Conservation (phyloP, 225 moss, liverwort and hornwort genomes). For the Marchantia paleacea region DNA sequence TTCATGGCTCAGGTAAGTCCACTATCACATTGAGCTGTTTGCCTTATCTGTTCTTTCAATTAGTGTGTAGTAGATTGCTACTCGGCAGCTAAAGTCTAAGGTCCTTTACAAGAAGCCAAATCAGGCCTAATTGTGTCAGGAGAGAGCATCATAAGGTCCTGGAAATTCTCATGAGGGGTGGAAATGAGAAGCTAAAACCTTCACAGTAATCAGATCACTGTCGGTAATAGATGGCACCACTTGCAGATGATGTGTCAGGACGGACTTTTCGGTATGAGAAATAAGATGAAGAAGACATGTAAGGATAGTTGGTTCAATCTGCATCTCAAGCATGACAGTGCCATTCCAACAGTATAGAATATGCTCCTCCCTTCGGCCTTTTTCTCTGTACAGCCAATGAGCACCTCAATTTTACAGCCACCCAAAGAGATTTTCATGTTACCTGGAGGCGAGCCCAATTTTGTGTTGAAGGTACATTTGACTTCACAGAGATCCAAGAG, state of each 20-base stretch:
- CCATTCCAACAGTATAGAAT: neutral
- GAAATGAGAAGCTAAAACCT: neutral
- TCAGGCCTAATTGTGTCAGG: neutral
- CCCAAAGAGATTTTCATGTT: conserved; percentile 14
- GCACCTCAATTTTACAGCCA: conserved; percentile 13
- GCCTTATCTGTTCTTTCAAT: neutral
- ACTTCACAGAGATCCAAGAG: conserved; percentile 2
- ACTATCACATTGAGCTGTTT: neutral
- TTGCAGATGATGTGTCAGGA: neutral
- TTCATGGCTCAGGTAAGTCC: conserved; percentile 70
- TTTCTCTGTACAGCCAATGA: conserved; percentile 12
- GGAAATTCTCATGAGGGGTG: neutral
- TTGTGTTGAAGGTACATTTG: conserved; percentile 6
- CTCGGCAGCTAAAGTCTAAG: neutral
- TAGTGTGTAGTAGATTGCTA: neutral
- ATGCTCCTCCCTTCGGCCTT: neutral
- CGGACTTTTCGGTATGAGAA: neutral
- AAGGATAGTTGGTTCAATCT: neutral
- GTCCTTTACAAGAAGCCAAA: neutral
- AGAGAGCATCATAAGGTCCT: neutral
- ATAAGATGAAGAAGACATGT: neutral
- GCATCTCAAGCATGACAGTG: neutral
- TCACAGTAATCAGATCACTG: neutral
- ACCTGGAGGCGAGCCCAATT: conserved; percentile 2
- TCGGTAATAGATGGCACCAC: neutral